Evolutionary conservation across 2,329 filamentous ascomycete genomes (phyloP).

Genomic region (Diaporthe eres): DNA sequence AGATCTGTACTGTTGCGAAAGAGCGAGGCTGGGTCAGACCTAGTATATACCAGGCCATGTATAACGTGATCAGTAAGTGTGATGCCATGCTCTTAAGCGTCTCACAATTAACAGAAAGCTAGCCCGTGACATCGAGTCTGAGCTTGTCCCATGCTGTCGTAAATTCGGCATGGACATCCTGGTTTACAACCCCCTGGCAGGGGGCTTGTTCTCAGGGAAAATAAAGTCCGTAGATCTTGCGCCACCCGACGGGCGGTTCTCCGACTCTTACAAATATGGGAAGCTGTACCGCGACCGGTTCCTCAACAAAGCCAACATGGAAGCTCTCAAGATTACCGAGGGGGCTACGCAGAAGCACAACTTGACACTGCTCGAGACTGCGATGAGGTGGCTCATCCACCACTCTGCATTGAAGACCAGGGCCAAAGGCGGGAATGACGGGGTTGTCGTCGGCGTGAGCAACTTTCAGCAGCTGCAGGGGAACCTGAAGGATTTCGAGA

Average conservation of each 20-base stretch:
- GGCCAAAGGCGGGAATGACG: constrained; percentile 56
- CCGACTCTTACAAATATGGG: constrained; percentile 46
- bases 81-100: constrained; percentile 71
- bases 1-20: constrained; percentile 78
- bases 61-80: constrained; percentile 49
- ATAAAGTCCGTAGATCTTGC: constrained; percentile 49
- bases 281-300: constrained; percentile 72
- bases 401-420: constrained; percentile 68
- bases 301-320: constrained; percentile 70
- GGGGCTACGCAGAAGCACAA: constrained; percentile 73
- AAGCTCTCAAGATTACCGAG: constrained; percentile 75
- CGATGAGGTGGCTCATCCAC: constrained; percentile 77
- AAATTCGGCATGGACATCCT: constrained; percentile 79
- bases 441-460: constrained; percentile 66
- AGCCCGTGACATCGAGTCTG: constrained; percentile 74
- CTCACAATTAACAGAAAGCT: constrained; percentile 54
- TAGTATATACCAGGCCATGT: constrained; percentile 76
- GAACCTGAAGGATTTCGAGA: constrained; percentile 65
- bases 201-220: constrained; percentile 78
- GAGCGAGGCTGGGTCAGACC: constrained; percentile 78
- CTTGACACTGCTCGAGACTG: constrained; percentile 76
- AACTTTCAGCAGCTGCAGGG: constrained; percentile 62
- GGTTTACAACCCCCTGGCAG: constrained; percentile 80
- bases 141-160: constrained; percentile 75
- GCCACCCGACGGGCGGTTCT: constrained; percentile 49